Conservation (phyloP, 345 rosid species). For the Populus euphratica region DNA sequence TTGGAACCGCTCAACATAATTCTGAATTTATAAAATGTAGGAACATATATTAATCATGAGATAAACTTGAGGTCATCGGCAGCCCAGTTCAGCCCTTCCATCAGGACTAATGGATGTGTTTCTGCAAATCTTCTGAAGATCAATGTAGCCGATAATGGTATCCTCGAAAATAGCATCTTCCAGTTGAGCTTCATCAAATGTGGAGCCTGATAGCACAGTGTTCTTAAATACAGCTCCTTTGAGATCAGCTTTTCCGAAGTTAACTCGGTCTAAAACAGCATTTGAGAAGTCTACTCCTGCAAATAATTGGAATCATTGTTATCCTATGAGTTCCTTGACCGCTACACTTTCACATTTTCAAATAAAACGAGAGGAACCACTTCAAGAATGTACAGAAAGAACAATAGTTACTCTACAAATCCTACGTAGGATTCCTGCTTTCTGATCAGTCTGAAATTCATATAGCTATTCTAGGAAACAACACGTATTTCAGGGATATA, state of each 20-base stretch:
- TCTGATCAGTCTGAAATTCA: not conserved
- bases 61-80: conserved; percentile 37
- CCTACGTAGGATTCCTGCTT: not conserved
- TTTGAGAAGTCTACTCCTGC: conserved; percentile 79
- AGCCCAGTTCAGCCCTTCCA: conserved; percentile 55
- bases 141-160: conserved; percentile 67
- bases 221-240: conserved; percentile 79
- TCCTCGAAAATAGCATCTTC: conserved; percentile 66
- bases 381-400: not conserved
- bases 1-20: not conserved
- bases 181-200: conserved; percentile 64
- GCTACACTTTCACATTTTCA: not conserved
- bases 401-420: not conserved
- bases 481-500: too few species aligned
- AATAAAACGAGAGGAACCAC: not conserved
- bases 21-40: too few species aligned
- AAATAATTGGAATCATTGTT: conserved; percentile 1
- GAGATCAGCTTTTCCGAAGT: conserved; percentile 67
- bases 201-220: conserved; percentile 74
- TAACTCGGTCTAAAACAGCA: conserved; percentile 86
- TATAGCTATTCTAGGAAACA: not conserved
- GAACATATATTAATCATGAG: not conserved
- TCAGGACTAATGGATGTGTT: conserved; percentile 45
- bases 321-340: not conserved
- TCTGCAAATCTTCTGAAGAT: conserved; percentile 61